Percentiles rank a stretch among this genome's conserved stretches.
These are phyloP conservation scores for Melampsora americana DNA, from an alignment of 1,284 basidiomycete genomes.

Conservation along the genomic window DNA sequence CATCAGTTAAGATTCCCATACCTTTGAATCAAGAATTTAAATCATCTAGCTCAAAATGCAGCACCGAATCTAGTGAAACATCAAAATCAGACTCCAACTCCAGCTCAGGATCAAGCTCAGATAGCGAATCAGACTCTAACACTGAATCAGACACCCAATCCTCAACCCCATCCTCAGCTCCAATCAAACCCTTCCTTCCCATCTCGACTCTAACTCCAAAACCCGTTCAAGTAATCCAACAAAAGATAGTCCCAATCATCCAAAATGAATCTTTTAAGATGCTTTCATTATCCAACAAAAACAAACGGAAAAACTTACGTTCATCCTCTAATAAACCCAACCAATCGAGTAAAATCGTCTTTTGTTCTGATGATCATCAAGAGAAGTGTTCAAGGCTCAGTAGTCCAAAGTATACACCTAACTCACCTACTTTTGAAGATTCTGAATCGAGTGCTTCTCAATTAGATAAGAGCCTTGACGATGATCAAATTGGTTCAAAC, in stretches of 20 bases:
- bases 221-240: not conserved
- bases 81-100: conserved; percentile 7
- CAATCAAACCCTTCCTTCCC: no score
- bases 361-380: not conserved
- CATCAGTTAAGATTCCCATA: not conserved
- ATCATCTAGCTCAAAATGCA: not conserved
- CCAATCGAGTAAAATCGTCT: conserved; percentile 36
- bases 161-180: not conserved
- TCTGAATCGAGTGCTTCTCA: not conserved
- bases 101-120: not conserved
- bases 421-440: conserved; percentile 10
- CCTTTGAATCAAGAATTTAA: not conserved
- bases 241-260: conserved; percentile 15
- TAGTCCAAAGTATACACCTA: conserved; percentile 23
- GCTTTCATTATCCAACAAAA: conserved; percentile 41
- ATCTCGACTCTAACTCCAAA: not conserved
- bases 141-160: not conserved
- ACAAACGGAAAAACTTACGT: conserved; percentile 39
- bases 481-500: not conserved
- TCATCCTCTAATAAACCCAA: not conserved
- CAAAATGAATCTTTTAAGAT: conserved; percentile 20
- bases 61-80: not conserved
- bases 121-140: not conserved
- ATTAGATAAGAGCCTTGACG: not conserved
- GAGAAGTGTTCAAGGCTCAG: not conserved